Percentiles rank a stretch among this genome's conserved stretches.
These are phyloP conservation scores for Yamadazyma pseudoaaseri DNA, from an alignment of 1,139 yeast species.

Conservation along the genomic window DNA sequence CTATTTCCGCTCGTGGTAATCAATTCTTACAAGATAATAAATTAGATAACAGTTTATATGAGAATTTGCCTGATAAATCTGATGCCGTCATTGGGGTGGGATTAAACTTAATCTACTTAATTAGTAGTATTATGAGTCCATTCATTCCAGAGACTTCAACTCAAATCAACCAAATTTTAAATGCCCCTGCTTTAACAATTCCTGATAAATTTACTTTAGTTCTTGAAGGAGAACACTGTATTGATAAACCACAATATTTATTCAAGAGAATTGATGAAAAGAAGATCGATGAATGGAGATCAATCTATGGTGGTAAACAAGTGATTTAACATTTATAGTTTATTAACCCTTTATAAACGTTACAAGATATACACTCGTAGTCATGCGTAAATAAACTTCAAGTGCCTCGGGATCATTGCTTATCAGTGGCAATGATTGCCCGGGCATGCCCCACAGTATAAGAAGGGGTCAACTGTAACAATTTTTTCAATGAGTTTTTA, in stretches of 20 bases:
- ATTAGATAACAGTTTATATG: slow-evolving; percentile 81
- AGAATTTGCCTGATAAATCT: slow-evolving; percentile 72
- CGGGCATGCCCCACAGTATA: slow-evolving; percentile 2
- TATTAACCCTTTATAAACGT: background rate
- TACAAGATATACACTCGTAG: too few relatives aligned
- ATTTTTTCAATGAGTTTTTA: background rate
- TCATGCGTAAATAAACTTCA: too few relatives aligned
- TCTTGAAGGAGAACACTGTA: slow-evolving; percentile 77
- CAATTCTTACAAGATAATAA: slow-evolving; percentile 93
- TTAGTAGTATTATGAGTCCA: slow-evolving; percentile 79
- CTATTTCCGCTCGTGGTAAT: slow-evolving; percentile 89
- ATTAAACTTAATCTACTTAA: slow-evolving; percentile 79
- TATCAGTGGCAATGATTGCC: background rate
- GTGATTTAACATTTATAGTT: slow-evolving; percentile 11
- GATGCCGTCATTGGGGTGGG: slow-evolving; percentile 95
- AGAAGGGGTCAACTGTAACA: background rate
- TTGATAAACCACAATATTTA: slow-evolving; percentile 87
- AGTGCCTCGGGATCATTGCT: too few relatives aligned
- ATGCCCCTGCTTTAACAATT: slow-evolving; percentile 76
- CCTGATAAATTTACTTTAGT: slow-evolving; percentile 73
- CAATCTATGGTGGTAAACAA: slow-evolving; percentile 75
- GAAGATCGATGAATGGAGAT: slow-evolving; percentile 86
- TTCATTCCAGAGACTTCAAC: slow-evolving; percentile 84
- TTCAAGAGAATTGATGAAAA: slow-evolving; percentile 89
- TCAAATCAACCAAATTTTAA: slow-evolving; percentile 73